phyloP scores from a whole-genome alignment of 495 filamentous ascomycete species.

The Aspergillus egyptiacus region DNA sequence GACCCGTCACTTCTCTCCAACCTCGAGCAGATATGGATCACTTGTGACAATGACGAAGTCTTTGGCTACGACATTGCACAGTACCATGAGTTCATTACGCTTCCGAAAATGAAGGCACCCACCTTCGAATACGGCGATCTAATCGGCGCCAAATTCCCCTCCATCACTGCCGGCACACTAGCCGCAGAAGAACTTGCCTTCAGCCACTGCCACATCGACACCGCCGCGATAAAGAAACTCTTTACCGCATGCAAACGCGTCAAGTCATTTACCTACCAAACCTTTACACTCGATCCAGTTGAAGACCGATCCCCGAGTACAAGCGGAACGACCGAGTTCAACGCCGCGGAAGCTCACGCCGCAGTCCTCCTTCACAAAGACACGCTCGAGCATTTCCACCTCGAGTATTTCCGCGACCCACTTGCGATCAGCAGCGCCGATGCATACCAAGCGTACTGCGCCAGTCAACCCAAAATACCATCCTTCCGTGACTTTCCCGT shows the following conservation, averaged over 20 bases:
- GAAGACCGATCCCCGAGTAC: background rate
- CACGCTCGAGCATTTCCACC: constrained; percentile 15
- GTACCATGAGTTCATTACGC: constrained; percentile 14
- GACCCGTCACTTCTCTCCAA: constrained; percentile 19
- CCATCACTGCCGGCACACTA: constrained; percentile 6
- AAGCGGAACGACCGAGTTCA: constrained; percentile 7
- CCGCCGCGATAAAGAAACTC: constrained; percentile 11
- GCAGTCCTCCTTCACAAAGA: constrained; percentile 22
- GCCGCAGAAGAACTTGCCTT: constrained; percentile 9
- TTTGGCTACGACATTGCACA: constrained; percentile 5
- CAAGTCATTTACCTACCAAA: constrained; percentile 14
- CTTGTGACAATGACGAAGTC: background rate
- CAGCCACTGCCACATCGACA: constrained; percentile 15
- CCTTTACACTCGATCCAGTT: constrained; percentile 6
- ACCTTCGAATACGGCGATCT: constrained; percentile 18
- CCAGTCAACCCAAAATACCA: constrained; percentile 12
- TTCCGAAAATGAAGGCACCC: constrained; percentile 7
- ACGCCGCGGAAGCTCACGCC: constrained; percentile 15
- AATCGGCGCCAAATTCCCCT: constrained; percentile 6
- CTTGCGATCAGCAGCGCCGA: background rate
- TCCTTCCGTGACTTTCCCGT: constrained; percentile 21
- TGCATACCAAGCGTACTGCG: constrained; percentile 4
- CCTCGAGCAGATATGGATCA: constrained; percentile 13
- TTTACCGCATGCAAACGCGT: constrained; percentile 19
- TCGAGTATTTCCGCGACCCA: constrained; percentile 11